Evolutionary conservation across 139 green algal genomes (phyloP), one percentile per base, ranked within the genome.

Genomic region (Chlorokybus atmophyticus): DNA sequence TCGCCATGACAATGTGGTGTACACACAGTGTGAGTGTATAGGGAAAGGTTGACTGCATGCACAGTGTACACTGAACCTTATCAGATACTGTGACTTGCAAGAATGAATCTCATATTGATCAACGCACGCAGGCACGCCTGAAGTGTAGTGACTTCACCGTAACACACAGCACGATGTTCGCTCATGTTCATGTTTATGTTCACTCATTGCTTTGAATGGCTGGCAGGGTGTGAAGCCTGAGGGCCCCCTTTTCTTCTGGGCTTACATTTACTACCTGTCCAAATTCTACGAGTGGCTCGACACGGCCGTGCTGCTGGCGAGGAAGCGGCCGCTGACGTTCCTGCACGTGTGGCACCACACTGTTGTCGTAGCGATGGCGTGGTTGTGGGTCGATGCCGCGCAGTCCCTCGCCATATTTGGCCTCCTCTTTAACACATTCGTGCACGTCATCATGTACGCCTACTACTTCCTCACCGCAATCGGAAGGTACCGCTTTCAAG

Each of bases 251-350:
- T 79, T 56, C 47, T 79, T 70, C 48, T 75, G 70, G 70, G 59
- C 52, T 21, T 78, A 78, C 52, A 24, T 66, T 3, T 80, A 80
- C 51, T 80, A 80, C 70, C 40, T 80, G 0, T 68, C 50, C 27
- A 81, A 81, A 47, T 79, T 62, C 26, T 79, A 76, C 40, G 74
- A 81, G 61, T 50, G 77, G 17, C 10, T 81, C n/a, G 74, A 81
- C 52, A 81, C 74, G 1, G 25, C 76, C 8, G 57, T 81, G 14
- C 51, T 81, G 5, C 47, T 70, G 14, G 31, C 76, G 27, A 79
- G 71, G 62, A 57, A 31, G 10, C 79, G 76, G 55, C 57, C 65
- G 10, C 52, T 81, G 25, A 58, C 58, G 3, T 64, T 79, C 23
- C 59, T 81, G 2, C 74, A 44, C 10, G 56, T 75, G 28, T 70